Evolutionary conservation across 192 early-diverging fungal species (phyloP).

Genomic region (Podila verticillata): DNA sequence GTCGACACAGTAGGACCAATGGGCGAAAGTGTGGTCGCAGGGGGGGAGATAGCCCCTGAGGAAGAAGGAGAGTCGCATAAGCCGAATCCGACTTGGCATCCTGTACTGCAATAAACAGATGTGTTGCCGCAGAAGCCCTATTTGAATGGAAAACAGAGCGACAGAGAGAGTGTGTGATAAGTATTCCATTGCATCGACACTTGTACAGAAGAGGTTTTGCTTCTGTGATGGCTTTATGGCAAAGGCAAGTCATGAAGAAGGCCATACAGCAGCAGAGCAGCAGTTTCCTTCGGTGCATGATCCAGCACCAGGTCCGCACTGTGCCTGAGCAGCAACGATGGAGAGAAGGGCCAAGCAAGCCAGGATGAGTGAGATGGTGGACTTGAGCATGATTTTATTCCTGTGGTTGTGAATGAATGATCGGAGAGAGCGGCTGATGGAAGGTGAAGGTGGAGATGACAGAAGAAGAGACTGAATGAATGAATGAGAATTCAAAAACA

Average conservation of each 20-base stretch:
- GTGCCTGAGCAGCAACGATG: conserved; percentile 14
- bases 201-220: background rate
- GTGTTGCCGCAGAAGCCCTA: conserved; percentile 37
- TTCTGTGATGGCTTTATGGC: background rate
- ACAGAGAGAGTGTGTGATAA: background rate
- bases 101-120: conserved; percentile 5
- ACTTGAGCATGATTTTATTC: conserved; percentile 6
- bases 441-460: background rate
- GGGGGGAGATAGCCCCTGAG: background rate
- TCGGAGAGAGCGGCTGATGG: background rate
- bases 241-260: no score
- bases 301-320: conserved; percentile 16
- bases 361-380: conserved; percentile 8
- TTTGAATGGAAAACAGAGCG: background rate
- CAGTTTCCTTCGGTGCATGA: conserved; percentile 7
- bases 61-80: background rate
- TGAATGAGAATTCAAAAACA: background rate
- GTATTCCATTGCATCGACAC: background rate
- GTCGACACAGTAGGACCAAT: background rate
- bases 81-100: conserved; percentile 28
- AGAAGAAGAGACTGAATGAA: no score
- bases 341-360: conserved; percentile 15
- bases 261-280: conserved; percentile 25
- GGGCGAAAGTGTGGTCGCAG: background rate
- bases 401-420: background rate